These are phyloP conservation scores for Diplodia mutila DNA, from an alignment of 2,329 filamentous ascomycete species.

Conservation along the genomic window DNA sequence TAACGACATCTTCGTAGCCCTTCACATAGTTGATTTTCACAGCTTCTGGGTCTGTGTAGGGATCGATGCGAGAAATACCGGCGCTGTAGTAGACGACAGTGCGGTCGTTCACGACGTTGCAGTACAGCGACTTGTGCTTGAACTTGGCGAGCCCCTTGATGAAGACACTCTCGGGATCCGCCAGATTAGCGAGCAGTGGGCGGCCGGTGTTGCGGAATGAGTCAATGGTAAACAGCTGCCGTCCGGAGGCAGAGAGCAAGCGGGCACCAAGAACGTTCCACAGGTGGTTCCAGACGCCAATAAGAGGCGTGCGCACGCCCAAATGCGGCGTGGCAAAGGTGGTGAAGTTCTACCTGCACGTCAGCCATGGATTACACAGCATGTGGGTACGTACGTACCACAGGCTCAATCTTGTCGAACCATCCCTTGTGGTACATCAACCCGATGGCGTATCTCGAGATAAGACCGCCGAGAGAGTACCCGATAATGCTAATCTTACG, in stretches of 20 bases:
- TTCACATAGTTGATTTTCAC: slow-evolving; percentile 73
- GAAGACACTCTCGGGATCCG: slow-evolving; percentile 84
- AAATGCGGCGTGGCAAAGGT: slow-evolving; percentile 85
- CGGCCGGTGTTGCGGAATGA: slow-evolving; percentile 80
- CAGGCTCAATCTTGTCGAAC: slow-evolving; percentile 77
- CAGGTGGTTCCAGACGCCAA: slow-evolving; percentile 48
- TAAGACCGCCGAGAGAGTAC: slow-evolving; percentile 86
- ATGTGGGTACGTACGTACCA: slow-evolving; percentile 59
- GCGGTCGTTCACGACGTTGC: slow-evolving; percentile 85
- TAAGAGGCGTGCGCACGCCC: slow-evolving; percentile 52
- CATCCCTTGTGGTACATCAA: slow-evolving; percentile 79
- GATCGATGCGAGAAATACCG: slow-evolving; percentile 74
- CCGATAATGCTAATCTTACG: slow-evolving; percentile 84
- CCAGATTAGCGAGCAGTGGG: slow-evolving; percentile 78
- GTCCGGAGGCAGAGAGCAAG: slow-evolving; percentile 79
- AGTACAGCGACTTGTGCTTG: slow-evolving; percentile 75
- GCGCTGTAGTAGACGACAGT: slow-evolving; percentile 85
- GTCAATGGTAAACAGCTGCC: slow-evolving; percentile 87
- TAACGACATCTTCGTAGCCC: slow-evolving; percentile 74
- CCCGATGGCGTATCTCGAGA: slow-evolving; percentile 84
- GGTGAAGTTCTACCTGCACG: slow-evolving; percentile 72
- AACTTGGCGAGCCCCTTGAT: slow-evolving; percentile 78
- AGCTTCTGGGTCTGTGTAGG: slow-evolving; percentile 69
- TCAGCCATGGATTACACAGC: neutral
- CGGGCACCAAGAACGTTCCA: slow-evolving; percentile 82